These are phyloP conservation scores for Houttuynia cordata DNA, from an alignment of 164 flowering plant species.

Conservation along the genomic window DNA sequence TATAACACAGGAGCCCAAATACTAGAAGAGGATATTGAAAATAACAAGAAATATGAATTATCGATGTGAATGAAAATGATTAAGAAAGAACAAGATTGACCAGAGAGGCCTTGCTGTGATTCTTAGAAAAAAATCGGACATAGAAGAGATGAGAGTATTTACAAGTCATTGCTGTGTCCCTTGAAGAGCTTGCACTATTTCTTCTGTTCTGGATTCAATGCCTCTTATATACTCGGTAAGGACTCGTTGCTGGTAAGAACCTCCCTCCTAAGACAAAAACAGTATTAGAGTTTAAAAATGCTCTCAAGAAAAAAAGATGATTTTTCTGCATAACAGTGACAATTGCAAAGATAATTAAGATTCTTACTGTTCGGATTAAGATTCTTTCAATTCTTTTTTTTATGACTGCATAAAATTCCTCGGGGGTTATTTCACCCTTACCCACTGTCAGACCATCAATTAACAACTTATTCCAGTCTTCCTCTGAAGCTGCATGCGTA, in stretches of 20 bases:
- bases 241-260: conserved; percentile 78
- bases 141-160: neutral
- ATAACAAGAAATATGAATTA: too few relatives aligned
- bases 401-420: conserved; percentile 53
- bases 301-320: neutral
- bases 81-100: too few relatives aligned
- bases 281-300: neutral
- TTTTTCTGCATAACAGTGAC: neutral
- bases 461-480: conserved; percentile 70
- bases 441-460: conserved; percentile 57
- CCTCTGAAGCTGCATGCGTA: conserved; percentile 59
- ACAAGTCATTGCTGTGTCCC: conserved; percentile 13
- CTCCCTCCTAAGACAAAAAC: conserved; percentile 56
- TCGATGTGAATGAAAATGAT: too few relatives aligned
- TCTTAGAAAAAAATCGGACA: neutral
- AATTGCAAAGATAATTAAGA: neutral
- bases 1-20: too few relatives aligned
- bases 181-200: conserved; percentile 42
- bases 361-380: conserved; percentile 65
- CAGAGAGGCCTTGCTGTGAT: too few relatives aligned
- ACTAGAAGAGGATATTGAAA: too few relatives aligned
- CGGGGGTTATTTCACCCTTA: conserved; percentile 60
- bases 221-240: conserved; percentile 69
- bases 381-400: conserved; percentile 72
- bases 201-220: conserved; percentile 70